Conservation (phyloP, 352 stramenopile species). For the Globisporangium heterothallicum region DNA sequence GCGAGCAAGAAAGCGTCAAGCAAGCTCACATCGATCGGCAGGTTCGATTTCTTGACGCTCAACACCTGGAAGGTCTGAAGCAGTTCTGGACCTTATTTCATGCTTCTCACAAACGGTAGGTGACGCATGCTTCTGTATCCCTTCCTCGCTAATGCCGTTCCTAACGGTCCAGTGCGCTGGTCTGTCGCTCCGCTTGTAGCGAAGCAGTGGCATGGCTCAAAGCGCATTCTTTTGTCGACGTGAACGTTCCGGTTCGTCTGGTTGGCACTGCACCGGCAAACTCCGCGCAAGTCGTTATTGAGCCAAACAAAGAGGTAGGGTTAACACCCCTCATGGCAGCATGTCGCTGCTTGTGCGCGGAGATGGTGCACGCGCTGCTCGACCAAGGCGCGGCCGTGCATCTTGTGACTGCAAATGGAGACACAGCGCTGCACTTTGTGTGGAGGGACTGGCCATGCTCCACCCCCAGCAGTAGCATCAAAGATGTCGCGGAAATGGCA, state of each 20-base stretch:
- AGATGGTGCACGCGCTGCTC: slow-evolving; percentile 43
- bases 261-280: neutral
- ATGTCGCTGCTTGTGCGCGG: slow-evolving; percentile 39
- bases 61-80: slow-evolving; percentile 33
- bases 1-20: slow-evolving; percentile 24
- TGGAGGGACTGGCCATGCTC: slow-evolving; percentile 40
- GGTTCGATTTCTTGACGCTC: slow-evolving; percentile 29
- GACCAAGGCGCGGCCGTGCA: slow-evolving; percentile 43
- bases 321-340: slow-evolving; percentile 69
- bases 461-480: slow-evolving; percentile 13
- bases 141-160: neutral
- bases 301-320: slow-evolving; percentile 27
- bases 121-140: too few species aligned
- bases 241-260: slow-evolving; percentile 51
- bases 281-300: slow-evolving; percentile 2
- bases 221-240: slow-evolving; percentile 52
- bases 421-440: slow-evolving; percentile 62
- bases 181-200: slow-evolving; percentile 16
- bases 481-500: slow-evolving; percentile 21
- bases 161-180: neutral
- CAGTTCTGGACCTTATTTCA: slow-evolving; percentile 63
- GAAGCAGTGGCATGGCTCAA: slow-evolving; percentile 60
- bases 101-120: slow-evolving; percentile 25
- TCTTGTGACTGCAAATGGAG: slow-evolving; percentile 54
- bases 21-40: slow-evolving; percentile 21